Evolutionary conservation across 2,329 filamentous ascomycete species (phyloP), one percentile per base, ranked within the genome.

Genomic region (Hypoxylon sp.): DNA sequence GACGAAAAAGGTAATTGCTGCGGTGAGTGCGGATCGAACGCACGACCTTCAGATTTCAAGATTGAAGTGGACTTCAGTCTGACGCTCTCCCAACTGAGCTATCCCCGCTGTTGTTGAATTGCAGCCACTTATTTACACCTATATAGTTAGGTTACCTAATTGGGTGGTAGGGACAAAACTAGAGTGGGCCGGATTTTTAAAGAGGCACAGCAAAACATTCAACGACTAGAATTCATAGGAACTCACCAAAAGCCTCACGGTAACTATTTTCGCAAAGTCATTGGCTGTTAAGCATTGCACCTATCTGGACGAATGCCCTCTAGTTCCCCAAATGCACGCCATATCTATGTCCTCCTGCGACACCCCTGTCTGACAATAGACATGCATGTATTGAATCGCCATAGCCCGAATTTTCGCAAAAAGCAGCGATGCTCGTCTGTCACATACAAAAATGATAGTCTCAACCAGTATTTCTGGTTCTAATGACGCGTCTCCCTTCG

Each of bases 81-180:
- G 56, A 59, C 56, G 56, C 56, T 59, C 56, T 59, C 56, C 56
- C 56, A 59, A 39, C 56, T 59, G 56, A 59, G 56, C 56, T 59
- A 59, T 42, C 56, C 56, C 56, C 56, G 56, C 56, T 59, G 47
- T 27, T 42, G 21, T 44, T 17, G 29, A 31, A 51, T 15, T 42
- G 1, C 5, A 1, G 17, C 17, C 3, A 10, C 8, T 11, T 27
- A 66, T 21, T 44, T 8, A 17, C 0, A 8, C 7, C 11, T 44
- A 44, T 44, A 44, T 10, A 11, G 24, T 27, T 6, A 19, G n/a
- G 8, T 44, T 10, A 10, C 17, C 7, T 21, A 3, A 27, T 27
- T 27, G 24, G 24, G 24, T 27, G 3, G 5, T 27, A 27, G 2
- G 17, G 2, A 5, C 32, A 44, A 2, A 7, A 17, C 5, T 10